Evolutionary conservation across 495 filamentous ascomycete species (phyloP).

Genomic region (Penicillium dipodomyicola): DNA sequence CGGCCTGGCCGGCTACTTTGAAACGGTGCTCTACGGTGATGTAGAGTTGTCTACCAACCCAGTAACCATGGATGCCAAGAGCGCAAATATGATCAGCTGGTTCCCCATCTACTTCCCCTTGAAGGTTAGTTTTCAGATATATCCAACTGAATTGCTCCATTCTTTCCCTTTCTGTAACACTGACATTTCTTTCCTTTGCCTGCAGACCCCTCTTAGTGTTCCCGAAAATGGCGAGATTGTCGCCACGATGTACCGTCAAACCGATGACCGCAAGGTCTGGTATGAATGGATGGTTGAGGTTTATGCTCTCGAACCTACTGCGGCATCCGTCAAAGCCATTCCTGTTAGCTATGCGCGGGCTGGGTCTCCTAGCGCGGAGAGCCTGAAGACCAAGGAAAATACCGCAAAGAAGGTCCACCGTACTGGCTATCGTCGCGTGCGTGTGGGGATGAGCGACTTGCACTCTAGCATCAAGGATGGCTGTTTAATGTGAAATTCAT

Average conservation of each 20-base stretch:
- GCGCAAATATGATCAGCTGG: constrained; percentile 96
- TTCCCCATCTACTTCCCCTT: constrained; percentile 98
- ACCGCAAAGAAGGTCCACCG: constrained; percentile 31
- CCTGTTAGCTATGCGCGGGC: constrained; percentile 37
- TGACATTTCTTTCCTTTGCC: background rate
- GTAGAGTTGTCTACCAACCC: constrained; percentile 92
- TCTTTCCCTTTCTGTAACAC: background rate
- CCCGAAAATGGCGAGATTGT: constrained; percentile 82
- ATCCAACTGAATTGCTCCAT: background rate
- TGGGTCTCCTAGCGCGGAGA: constrained; percentile 34
- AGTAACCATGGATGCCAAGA: constrained; percentile 87
- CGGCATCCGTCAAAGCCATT: constrained; percentile 20
- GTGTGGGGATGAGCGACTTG: constrained; percentile 77
- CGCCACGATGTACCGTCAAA: constrained; percentile 90
- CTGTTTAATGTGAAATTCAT: constrained; percentile 72
- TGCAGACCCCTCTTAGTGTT: constrained; percentile 79
- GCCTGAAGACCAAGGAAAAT: constrained; percentile 26
- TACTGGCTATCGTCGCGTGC: constrained; percentile 61
- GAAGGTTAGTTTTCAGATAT: constrained; percentile 60
- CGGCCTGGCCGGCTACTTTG: constrained; percentile 92
- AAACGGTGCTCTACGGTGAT: constrained; percentile 79
- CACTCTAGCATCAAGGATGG: constrained; percentile 88
- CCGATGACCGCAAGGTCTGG: constrained; percentile 94
- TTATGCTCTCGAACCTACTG: constrained; percentile 52
- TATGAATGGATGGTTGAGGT: constrained; percentile 97